Evolutionary conservation across 257 asterid genomes (phyloP), one percentile per base, ranked within the genome.

Genomic region (Solanum sitiens): DNA sequence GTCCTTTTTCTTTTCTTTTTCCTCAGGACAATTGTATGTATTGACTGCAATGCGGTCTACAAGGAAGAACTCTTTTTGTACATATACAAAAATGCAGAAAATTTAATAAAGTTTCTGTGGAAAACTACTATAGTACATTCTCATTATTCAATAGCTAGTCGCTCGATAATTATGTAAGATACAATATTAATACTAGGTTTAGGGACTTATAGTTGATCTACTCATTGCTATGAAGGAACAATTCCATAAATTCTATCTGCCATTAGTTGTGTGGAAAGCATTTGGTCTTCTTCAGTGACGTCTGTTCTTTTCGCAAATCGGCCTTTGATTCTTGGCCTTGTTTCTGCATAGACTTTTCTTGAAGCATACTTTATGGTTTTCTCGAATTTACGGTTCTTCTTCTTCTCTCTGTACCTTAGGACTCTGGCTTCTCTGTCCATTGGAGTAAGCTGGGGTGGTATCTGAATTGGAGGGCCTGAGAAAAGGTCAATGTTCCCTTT

Each of bases 291-390:
- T 91, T 94, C 93, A 27, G 84, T 80, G 2, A 75, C 89, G 44
- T 89, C 94, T 32, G 92, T 90, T 87, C 96, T 87, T 63, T 95
- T 96, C 0, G 95, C 98, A 44, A 96, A 96, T 5, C 98, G 93
- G 4, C 98, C 98, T 91, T 95, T 96, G 72, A 96, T 89, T 87
- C 98, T 92, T 10, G 98, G 98, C 85, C 98, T 90, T 2, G 94
- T 95, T 67, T 96, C 98, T 16, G 98, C 98, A 53, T 96, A 96
- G 8, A 98, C 98, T 90, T 96, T 96, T 87, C 98, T 87, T 7
- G 98, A 95, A 1, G 98, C 98, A n/a, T 96, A 96, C 87, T 98
- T 79, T 6, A 96, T 96, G 18, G 98, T 94, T 92, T 95, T 96
- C 89, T 96, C 97, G 56, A 96, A 96, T 84, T 90, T 96, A 37